A percentile compares a stretch with the other conserved stretches of the same genome.
These are phyloP conservation scores for Zopfia rhizophila DNA, from an alignment of 2,329 filamentous ascomycete species.

Conservation along the genomic window DNA sequence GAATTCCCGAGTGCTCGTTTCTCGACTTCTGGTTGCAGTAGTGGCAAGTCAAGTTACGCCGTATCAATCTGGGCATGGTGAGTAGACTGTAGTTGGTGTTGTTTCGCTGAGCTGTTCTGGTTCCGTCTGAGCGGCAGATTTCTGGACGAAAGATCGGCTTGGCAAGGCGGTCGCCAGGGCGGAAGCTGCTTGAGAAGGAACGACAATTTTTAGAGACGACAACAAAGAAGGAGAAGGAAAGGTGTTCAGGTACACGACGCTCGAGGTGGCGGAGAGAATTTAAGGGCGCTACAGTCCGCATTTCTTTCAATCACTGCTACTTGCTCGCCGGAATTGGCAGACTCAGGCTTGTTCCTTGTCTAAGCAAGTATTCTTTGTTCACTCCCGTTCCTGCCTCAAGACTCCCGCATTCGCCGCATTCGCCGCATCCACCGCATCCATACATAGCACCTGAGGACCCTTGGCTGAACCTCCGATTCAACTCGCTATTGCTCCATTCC, in stretches of 20 bases:
- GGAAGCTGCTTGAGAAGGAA: too few relatives aligned
- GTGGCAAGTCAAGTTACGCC: slow-evolving; percentile 48
- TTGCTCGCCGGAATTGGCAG: neutral
- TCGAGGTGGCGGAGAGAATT: neutral
- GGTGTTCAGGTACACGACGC: neutral
- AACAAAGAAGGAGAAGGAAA: too few relatives aligned
- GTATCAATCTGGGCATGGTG: slow-evolving; percentile 44
- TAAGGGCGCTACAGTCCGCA: neutral
- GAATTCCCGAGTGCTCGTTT: slow-evolving; percentile 32
- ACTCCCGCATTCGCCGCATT: too few relatives aligned
- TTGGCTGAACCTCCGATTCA: too few relatives aligned
- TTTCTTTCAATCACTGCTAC: neutral
- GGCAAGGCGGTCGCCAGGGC: neutral
- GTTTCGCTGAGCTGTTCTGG: neutral
- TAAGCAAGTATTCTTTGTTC: too few relatives aligned
- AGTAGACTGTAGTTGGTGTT: slow-evolving; percentile 1
- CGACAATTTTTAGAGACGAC: too few relatives aligned
- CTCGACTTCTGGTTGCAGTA: slow-evolving; percentile 44
- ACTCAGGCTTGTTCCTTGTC: slow-evolving; percentile 1
- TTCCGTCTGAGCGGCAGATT: slow-evolving; percentile 1
- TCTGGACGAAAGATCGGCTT: too few relatives aligned
- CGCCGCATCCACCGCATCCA: too few relatives aligned
- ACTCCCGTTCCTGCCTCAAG: too few relatives aligned
- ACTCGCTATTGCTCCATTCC: too few relatives aligned
- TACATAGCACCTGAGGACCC: too few relatives aligned